Evolutionary conservation across 257 asterid genomes (phyloP).

Genomic region (Plantago major): DNA sequence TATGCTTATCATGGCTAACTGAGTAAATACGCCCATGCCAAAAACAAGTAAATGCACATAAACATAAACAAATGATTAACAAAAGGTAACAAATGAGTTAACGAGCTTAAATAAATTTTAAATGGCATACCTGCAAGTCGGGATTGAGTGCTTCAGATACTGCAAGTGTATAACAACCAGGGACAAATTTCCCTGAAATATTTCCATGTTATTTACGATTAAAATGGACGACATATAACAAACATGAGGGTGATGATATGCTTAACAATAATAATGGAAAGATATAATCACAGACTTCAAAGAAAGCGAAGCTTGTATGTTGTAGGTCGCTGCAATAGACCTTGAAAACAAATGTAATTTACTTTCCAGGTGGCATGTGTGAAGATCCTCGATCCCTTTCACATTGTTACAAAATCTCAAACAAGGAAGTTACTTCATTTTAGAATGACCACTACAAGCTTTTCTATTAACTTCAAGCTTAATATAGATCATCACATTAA

Average conservation of each 20-base stretch:
- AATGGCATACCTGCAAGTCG: constrained; percentile 51
- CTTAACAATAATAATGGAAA: neutral
- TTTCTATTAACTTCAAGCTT: too few species aligned
- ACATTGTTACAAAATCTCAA: too few species aligned
- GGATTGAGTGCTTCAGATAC: constrained; percentile 85
- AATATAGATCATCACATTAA: too few species aligned
- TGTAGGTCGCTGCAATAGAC: neutral
- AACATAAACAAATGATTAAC: neutral
- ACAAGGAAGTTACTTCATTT: too few species aligned
- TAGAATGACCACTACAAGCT: too few species aligned
- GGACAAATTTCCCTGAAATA: constrained; percentile 66
- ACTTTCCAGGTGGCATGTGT: too few species aligned
- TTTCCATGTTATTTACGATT: constrained; percentile 11
- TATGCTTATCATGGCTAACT: neutral
- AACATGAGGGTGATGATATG: neutral
- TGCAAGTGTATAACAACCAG: constrained; percentile 88
- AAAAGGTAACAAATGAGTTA: neutral
- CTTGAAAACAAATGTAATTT: too few species aligned
- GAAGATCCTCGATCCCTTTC: too few species aligned
- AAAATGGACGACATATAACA: neutral
- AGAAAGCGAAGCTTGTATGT: neutral
- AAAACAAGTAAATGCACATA: too few species aligned
- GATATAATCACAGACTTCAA: neutral
- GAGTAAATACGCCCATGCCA: too few species aligned
- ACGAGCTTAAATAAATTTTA: neutral